Evolutionary conservation across 2,329 filamentous ascomycete genomes (phyloP), one percentile per base, ranked within the genome.

Genomic region (Apiospora rasikravindrae): DNA sequence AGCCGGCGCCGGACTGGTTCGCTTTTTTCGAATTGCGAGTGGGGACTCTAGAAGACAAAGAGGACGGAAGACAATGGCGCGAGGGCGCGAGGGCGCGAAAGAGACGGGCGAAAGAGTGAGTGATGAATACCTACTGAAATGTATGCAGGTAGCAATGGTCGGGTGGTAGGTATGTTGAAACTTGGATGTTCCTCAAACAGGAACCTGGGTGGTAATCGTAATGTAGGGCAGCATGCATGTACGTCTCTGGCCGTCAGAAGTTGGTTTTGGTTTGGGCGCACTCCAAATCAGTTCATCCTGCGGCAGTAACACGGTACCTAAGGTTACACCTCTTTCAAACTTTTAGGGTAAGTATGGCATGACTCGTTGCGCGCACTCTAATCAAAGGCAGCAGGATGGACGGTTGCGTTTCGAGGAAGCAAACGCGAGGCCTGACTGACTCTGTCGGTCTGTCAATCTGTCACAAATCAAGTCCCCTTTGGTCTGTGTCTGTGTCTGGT

Each of bases 101-200:
- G 19, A 64, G 57, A 40, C 10, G 40, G 29, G 45, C 6, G 45
- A 22, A n/a, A n/a, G 45, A 40, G 16, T n/a, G 47, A 33, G 51
- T 8, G 11, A n/a, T 40, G 19, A 33, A 16, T 37, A 61, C 3
- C 24, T 64, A 64, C 2, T 37, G 51, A 33, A 29, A 37, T n/a
- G 57, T 37, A 37, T 37, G 57, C 14, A 40, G 10, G 57, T 64
- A n/a, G 33, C 29, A 40, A 22, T 40, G 57, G 33, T 64, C n/a
- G n/a, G n/a, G n/a, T n/a, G n/a, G n/a, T n/a, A n/a, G 33, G 5
- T n/a, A 40, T 64, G 57, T 40, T 64, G 57, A 64, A 64, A 64
- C 57, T n/a, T 64, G 57, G 57, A n/a, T 64, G 57, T 64, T 64
- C 57, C 57, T 64, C 57, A 64, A 64, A 64, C 33, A 64, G 29